These are phyloP conservation scores for Allium fistulosum DNA, from an alignment of 106 monocot genomes.

Conservation along the genomic window DNA sequence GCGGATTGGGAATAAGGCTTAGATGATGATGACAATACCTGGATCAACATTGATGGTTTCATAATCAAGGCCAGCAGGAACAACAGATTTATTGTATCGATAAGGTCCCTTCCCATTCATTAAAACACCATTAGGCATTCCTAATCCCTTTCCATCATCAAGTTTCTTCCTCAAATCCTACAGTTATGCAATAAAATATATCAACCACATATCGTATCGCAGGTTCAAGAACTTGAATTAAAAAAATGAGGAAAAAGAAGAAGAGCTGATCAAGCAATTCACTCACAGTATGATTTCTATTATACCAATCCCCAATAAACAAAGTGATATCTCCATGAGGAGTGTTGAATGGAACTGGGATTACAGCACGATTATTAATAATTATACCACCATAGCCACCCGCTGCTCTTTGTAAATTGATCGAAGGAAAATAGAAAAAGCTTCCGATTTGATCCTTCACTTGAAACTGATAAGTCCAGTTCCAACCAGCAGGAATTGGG, in stretches of 20 bases:
- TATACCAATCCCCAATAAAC: conserved; percentile 91
- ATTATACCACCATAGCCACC: conserved; percentile 76
- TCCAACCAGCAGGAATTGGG: conserved; percentile 84
- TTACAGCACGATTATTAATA: conserved; percentile 52
- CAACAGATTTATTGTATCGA: conserved; percentile 54
- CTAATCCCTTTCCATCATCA: conserved; percentile 67
- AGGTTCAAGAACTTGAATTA: too few species aligned
- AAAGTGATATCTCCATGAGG: conserved; percentile 72
- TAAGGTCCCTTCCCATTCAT: conserved; percentile 89
- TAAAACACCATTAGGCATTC: conserved; percentile 78
- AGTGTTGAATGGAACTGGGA: conserved; percentile 56
- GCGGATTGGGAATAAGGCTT: too few species aligned
- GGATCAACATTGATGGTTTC: conserved; percentile 72
- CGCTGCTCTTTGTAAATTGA: conserved; percentile 58
- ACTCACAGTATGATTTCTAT: conserved; percentile 51
- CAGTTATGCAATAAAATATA: not conserved
- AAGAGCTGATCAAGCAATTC: not conserved
- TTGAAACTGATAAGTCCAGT: conserved; percentile 95
- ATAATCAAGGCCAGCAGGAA: conserved; percentile 59
- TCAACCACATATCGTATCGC: too few species aligned
- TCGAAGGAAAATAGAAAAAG: conserved; percentile 85
- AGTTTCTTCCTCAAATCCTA: conserved; percentile 84
- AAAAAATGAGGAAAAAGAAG: too few species aligned
- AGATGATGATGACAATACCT: conserved; percentile 25
- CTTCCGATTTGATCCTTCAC: conserved; percentile 93